phyloP scores from a whole-genome alignment of 352 stramenopile genomes.

The Phytopythium mirpurense region DNA sequence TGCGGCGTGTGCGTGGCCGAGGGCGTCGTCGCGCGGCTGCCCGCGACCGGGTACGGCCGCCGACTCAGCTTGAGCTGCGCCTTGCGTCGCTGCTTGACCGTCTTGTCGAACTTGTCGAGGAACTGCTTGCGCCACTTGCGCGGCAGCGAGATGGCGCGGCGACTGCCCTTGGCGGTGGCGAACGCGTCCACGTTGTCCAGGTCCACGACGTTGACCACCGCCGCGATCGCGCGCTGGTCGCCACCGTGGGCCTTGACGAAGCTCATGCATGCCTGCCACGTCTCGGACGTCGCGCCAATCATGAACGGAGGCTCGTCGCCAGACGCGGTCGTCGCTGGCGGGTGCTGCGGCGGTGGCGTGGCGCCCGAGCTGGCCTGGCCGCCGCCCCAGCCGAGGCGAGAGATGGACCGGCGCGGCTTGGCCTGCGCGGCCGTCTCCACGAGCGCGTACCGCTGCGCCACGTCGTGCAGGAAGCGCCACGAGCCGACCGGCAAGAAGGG shows the following conservation, averaged over 20 bases:
- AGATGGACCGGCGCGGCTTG: slow-evolving; percentile 55
- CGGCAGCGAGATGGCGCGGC: slow-evolving; percentile 51
- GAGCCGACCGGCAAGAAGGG: slow-evolving; percentile 72
- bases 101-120: slow-evolving; percentile 65
- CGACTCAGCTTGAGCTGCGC: slow-evolving; percentile 44
- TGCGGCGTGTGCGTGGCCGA: slow-evolving; percentile 20
- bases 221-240: slow-evolving; percentile 42
- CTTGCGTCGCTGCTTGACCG: slow-evolving; percentile 57
- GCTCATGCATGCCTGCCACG: slow-evolving; percentile 59
- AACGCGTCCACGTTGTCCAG: slow-evolving; percentile 52
- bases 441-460: slow-evolving; percentile 48
- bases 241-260: slow-evolving; percentile 39
- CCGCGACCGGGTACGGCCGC: slow-evolving; percentile 20
- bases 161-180: slow-evolving; percentile 43
- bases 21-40: slow-evolving; percentile 29
- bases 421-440: slow-evolving; percentile 42
- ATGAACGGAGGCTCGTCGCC: slow-evolving; percentile 59
- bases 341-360: neutral
- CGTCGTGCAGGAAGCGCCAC: slow-evolving; percentile 65
- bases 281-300: slow-evolving; percentile 55
- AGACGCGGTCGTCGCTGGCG: neutral
- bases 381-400: slow-evolving; percentile 17
- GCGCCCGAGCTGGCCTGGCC: neutral
- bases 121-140: slow-evolving; percentile 78
- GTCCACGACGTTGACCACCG: slow-evolving; percentile 68